Base-by-base conservation (phyloP, 345 rosid genomes). In the Laguncularia racemosa region DNA sequence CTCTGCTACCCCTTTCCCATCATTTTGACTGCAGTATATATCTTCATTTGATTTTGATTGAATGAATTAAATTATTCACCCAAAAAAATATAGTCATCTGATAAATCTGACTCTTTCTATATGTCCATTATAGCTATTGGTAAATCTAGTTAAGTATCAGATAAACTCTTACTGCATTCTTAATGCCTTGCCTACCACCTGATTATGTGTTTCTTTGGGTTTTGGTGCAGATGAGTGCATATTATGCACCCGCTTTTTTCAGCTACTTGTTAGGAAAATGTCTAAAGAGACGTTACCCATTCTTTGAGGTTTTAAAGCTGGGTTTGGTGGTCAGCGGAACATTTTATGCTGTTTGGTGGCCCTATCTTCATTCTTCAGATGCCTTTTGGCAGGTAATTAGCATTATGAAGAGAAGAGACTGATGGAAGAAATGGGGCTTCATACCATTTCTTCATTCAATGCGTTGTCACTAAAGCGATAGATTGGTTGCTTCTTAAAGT, bases 211-310 rank as follows among this genome's bases (percentile, higher is more conserved):
- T 44, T 56, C 43, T 12, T 44, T 20, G 15, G 9, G 38, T 6
- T 21, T 50, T 45, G 52, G 47, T 57, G 57, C 79, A 93, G 99
- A 89, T 89, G 97, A 93, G 96, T 75, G 95, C 95, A 63, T 90
- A 95, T 52, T 84, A 74, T 78, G 97, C 97, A 4, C 96, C 96
- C 14, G 99, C 95, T 2, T 84, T 87, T 78, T 90, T 85, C 71
- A 72, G 96, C 78, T 83, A 84, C 72, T 82, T 87, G 53, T 68
- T 93, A 12, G 97, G 99, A 57, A 93, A 80, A 75, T 87, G 92
- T 78, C 71, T 95, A 46, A 78, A 79, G 69, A 72, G 82, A 17
- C 84, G 77, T 62, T 75, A 62, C 59, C 93, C 96, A 4, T 14
- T 77, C 50, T 76, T 82, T 53, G 74, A 83, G 80, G 78, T 88